Conservation (phyloP, 306 rosid species). For the Vigna unguiculata region DNA sequence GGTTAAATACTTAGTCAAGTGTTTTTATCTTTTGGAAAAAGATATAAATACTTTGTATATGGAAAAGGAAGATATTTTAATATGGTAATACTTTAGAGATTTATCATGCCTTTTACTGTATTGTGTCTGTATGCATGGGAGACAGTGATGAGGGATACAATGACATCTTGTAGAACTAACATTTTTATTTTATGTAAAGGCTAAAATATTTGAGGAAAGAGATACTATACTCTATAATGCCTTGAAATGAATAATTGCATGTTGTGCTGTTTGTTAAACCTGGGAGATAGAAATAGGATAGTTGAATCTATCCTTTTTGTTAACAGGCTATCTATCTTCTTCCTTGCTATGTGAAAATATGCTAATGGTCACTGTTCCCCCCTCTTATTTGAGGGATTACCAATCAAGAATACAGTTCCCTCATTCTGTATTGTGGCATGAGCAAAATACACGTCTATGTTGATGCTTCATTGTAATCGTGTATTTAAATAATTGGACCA, state of each 20-base stretch:
- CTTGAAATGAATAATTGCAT: slow-evolving; percentile 34
- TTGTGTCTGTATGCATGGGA: slow-evolving; percentile 11
- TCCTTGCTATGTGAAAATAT: slow-evolving; percentile 18
- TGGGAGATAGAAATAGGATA: background rate
- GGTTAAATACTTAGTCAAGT: background rate
- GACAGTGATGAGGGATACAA: slow-evolving; percentile 26
- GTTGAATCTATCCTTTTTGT: slow-evolving; percentile 19
- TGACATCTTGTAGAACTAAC: slow-evolving; percentile 36
- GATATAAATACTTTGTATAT: background rate
- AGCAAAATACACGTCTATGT: slow-evolving; percentile 6
- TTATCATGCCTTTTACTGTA: slow-evolving; percentile 7
- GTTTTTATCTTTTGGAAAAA: too few species aligned
- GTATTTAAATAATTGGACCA: slow-evolving; percentile 12
- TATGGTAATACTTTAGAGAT: slow-evolving; percentile 22
- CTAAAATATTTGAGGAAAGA: slow-evolving; percentile 18
- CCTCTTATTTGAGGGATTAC: background rate
- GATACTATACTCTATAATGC: background rate
- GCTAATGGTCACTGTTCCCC: background rate
- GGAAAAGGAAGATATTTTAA: slow-evolving; percentile 11
- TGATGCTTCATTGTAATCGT: background rate
- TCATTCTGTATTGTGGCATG: background rate
- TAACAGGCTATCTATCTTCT: background rate
- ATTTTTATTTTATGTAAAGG: slow-evolving; percentile 34
- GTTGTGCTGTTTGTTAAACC: background rate
- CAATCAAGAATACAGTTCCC: background rate